phyloP scores from a whole-genome alignment of 306 rosid species.

The Malus sylvestris region DNA sequence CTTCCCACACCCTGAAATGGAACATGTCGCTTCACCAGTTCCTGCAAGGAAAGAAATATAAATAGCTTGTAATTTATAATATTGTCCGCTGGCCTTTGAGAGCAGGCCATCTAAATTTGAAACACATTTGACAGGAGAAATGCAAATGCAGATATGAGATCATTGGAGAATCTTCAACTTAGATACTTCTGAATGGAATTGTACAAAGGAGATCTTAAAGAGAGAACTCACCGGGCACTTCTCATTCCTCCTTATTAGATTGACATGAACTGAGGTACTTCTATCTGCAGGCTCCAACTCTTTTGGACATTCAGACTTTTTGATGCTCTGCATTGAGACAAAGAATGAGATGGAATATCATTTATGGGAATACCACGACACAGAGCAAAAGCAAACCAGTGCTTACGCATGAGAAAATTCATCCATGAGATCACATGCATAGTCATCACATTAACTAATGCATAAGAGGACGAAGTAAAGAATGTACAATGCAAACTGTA shows the following conservation, averaged over 20 bases:
- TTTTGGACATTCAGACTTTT: conserved; percentile 84
- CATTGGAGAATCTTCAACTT: neutral
- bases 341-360: neutral
- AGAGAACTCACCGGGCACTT: conserved; percentile 66
- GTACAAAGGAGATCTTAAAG: neutral
- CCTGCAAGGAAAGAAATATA: conserved; percentile 37
- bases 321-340: conserved; percentile 65
- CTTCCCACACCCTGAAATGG: conserved; percentile 92
- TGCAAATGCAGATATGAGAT: neutral
- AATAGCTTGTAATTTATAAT: neutral
- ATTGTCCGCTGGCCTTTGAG: neutral
- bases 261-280: conserved; percentile 74
- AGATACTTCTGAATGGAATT: neutral
- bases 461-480: neutral
- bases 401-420: neutral
- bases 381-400: neutral
- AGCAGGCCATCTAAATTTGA: neutral
- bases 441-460: neutral
- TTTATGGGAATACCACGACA: neutral
- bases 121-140: neutral
- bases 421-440: neutral
- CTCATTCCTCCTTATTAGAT: conserved; percentile 78
- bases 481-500: neutral
- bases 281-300: conserved; percentile 89
- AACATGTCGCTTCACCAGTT: conserved; percentile 53